Evolutionary conservation across 352 stramenopile genomes (phyloP), one percentile per base, ranked within the genome.

Genomic region (Phytophthora vignae): DNA sequence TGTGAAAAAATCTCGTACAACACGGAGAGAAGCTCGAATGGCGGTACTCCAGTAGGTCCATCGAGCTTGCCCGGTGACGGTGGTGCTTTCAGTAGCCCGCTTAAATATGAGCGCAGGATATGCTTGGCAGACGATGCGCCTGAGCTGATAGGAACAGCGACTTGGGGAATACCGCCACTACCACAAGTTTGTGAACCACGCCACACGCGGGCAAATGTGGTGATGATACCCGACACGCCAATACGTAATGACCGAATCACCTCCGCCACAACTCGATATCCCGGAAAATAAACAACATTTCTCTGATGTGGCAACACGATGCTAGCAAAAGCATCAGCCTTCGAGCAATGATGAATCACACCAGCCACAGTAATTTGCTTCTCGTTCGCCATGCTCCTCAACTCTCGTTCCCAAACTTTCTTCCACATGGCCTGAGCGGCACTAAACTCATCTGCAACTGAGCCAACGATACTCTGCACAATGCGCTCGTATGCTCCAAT

Each of bases 351-450:
- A 6, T 29, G 21, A 21, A 88, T 68, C 19, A 64, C 64, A 4
- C 85, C 73, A 54, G 42, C 4, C 4, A 82, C 19, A 1, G 55
- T 59, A 38, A 83, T 22, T 5, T 58, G 53, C 2, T 67, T 69
- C 6, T 17, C 7, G 49, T 49, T 46, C 7, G 25, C 38, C 33
- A 73, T 52, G 11, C 60, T 58, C 44, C 66, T 64, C 0, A 67
- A 52, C 48, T 84, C 78, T 59, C 73, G 75, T n/a, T 74, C 29
- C 76, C 78, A 85, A 44, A 85, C 55, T 17, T 59, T 71, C 19
- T 22, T 61, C 81, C 81, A 86, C 53, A 85, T 69, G 10, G 38
- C 64, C 27, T 42, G 44, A 49, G 66, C 49, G 19, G 21, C 38
- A 44, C 60, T 42, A 25, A 46, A 25, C 7, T 56, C n/a, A 12